Percentiles rank a stretch among this genome's conserved stretches.
Evolutionary conservation across 345 rosid species (phyloP).

Genomic region (Citrus trifoliata): DNA sequence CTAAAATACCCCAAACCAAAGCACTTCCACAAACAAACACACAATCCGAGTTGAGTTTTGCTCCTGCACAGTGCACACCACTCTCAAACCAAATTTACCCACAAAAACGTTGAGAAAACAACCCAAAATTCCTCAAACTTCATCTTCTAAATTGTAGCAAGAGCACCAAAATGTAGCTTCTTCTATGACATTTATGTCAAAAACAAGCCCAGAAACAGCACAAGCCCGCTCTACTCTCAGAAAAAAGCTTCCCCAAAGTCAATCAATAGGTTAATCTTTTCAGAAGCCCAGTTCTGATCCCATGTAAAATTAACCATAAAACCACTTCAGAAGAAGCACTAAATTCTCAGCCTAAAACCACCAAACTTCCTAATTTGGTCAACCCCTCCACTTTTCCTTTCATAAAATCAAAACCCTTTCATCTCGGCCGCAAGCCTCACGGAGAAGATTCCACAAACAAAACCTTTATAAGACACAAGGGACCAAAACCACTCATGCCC

Average conservation of each 20-base stretch:
- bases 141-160: neutral
- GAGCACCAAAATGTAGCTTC: slow-evolving; percentile 29
- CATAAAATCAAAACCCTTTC: neutral
- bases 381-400: slow-evolving; percentile 24
- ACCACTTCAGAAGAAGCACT: slow-evolving; percentile 15
- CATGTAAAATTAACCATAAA: slow-evolving; percentile 10
- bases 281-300: slow-evolving; percentile 6
- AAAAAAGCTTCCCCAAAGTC: slow-evolving; percentile 19
- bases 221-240: slow-evolving; percentile 28
- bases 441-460: slow-evolving; percentile 30
- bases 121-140: slow-evolving; percentile 7
- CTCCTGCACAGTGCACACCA: neutral
- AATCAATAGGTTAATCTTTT: neutral
- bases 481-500: slow-evolving; percentile 32
- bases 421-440: slow-evolving; percentile 21
- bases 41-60: slow-evolving; percentile 3
- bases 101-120: neutral
- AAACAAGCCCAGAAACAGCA: slow-evolving; percentile 15
- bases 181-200: neutral
- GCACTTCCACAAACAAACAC: slow-evolving; percentile 12
- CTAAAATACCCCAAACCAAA: neutral
- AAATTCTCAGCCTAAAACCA: slow-evolving; percentile 16
- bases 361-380: slow-evolving; percentile 33
- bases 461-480: slow-evolving; percentile 15
- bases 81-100: slow-evolving; percentile 1